Percentiles rank a stretch among this genome's conserved stretches.
Conservation (phyloP, 2,329 filamentous ascomycete species). For the Fusarium miscanthi region DNA sequence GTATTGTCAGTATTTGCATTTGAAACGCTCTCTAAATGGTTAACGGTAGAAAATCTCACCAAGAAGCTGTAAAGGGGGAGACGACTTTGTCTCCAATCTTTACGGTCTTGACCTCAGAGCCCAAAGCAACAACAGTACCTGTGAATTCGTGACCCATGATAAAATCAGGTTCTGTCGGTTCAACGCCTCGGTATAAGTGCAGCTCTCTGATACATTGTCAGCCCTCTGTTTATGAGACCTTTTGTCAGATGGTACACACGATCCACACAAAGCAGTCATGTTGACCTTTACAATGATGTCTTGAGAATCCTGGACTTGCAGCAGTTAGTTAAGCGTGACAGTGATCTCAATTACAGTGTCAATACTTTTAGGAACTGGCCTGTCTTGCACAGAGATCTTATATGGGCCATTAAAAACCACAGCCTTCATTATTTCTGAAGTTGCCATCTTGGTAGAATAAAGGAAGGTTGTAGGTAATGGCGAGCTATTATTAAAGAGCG, state of each 20-base stretch:
- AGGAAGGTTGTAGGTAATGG: accelerated
- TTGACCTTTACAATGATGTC: conserved; percentile 87
- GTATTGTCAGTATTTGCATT: background rate
- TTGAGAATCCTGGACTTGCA: conserved; percentile 69
- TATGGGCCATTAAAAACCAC: conserved; percentile 87
- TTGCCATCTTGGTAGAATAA: conserved; percentile 40
- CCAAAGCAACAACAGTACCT: conserved; percentile 75
- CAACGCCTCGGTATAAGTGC: conserved; percentile 86
- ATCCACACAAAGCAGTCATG: conserved; percentile 89
- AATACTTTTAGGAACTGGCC: conserved; percentile 75
- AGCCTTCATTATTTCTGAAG: conserved; percentile 77
- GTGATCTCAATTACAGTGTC: background rate
- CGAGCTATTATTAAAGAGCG: too few relatives aligned
- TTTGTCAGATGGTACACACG: conserved; percentile 57
- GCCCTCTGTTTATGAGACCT: background rate
- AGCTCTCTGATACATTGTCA: conserved; percentile 70
- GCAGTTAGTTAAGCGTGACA: background rate
- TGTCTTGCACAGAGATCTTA: conserved; percentile 80
- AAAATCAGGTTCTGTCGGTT: conserved; percentile 72
- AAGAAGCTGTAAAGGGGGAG: conserved; percentile 85
- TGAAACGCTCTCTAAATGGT: accelerated
- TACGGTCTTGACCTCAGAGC: conserved; percentile 74
- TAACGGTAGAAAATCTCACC: conserved; percentile 58
- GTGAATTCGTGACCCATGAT: conserved; percentile 90
- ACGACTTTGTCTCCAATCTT: conserved; percentile 82